phyloP scores from a whole-genome alignment of 805 yeast genomes.

The Scheffersomyces ergatensis region DNA sequence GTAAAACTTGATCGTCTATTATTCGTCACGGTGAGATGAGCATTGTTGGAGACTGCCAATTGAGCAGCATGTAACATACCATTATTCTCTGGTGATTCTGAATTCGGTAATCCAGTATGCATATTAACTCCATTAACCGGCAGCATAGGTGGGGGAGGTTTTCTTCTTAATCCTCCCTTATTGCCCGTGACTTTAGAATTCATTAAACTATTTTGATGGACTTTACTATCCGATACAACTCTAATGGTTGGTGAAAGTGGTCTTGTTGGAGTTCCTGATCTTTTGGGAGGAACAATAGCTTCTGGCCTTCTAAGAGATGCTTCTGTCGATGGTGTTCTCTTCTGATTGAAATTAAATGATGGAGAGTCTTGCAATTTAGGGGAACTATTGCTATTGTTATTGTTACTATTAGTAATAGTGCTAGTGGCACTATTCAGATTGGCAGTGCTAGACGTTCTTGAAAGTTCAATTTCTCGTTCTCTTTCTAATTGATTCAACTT shows the following conservation, averaged over 20 bases:
- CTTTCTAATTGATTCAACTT: slow-evolving; percentile 49
- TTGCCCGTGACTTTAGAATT: neutral
- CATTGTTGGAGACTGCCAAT: slow-evolving; percentile 36
- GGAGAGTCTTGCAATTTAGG: slow-evolving; percentile 24
- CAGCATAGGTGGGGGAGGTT: slow-evolving; percentile 7
- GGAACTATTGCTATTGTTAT: neutral
- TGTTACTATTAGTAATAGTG: neutral
- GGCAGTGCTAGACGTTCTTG: slow-evolving; percentile 2
- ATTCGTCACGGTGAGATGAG: slow-evolving; percentile 17
- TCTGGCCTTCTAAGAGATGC: neutral
- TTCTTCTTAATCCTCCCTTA: slow-evolving; percentile 3
- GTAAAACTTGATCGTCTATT: slow-evolving; percentile 37
- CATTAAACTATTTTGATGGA: neutral
- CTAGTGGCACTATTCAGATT: neutral
- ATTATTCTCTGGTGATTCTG: slow-evolving; percentile 13
- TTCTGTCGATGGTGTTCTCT: neutral
- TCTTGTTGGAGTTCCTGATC: neutral
- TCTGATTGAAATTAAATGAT: slow-evolving; percentile 8
- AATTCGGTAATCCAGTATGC: slow-evolving; percentile 26
- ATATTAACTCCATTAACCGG: slow-evolving; percentile 17
- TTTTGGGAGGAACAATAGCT: neutral
- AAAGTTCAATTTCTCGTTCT: slow-evolving; percentile 13
- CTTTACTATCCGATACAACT: neutral
- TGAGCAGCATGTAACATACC: slow-evolving; percentile 44
- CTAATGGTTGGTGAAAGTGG: neutral